Base-by-base conservation (phyloP, 805 yeast species). In the Hanseniaspora lindneri region DNA sequence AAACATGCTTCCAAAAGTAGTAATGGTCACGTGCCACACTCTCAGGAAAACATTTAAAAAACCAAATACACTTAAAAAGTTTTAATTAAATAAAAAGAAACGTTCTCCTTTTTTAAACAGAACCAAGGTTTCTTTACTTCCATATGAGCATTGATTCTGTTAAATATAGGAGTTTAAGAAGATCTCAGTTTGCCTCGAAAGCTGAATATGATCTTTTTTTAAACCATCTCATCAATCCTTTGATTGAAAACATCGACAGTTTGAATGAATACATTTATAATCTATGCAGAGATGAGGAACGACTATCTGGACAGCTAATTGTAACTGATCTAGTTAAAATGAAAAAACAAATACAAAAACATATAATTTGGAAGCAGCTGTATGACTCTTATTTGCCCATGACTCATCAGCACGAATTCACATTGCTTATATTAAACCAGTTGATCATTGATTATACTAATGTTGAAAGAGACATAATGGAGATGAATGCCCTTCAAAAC, bases 381-480 rank as follows among this genome's bases (percentile, higher is more conserved):
- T 44, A 44, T 19, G 42, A 44, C 29, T 24, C 42, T 16, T 44
- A 44, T 32, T 33, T 44, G 6, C 49, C 49, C 9, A 37, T 44
- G 42, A 37, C 49, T 4, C 49, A 44, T 30, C 49, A 42, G 1
- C 49, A 44, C 14, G 49, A 44, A 24, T 44, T 37, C 19, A 24
- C 40, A 6, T 37, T 44, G 3, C n/a, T 39, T n/a, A 23, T 44
- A 7, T 16, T 44, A 21, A 44, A 37, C 10, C 49, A 44, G 10
- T n/a, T 44, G 4, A 29, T 44, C 19, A 29, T 30, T 8, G 24
- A 20, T 8, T 44, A 25, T 17, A 16, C 16, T 1, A 29, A 44
- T 9, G 17, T n/a, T 4, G 9, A 30, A 3, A 20, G 36, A 23
- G 21, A 39, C 19, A 21, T 30, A 1, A 37, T 35, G 1, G 43